phyloP scores from a whole-genome alignment of 179 eudicot species.

The Beta lomatogona region DNA sequence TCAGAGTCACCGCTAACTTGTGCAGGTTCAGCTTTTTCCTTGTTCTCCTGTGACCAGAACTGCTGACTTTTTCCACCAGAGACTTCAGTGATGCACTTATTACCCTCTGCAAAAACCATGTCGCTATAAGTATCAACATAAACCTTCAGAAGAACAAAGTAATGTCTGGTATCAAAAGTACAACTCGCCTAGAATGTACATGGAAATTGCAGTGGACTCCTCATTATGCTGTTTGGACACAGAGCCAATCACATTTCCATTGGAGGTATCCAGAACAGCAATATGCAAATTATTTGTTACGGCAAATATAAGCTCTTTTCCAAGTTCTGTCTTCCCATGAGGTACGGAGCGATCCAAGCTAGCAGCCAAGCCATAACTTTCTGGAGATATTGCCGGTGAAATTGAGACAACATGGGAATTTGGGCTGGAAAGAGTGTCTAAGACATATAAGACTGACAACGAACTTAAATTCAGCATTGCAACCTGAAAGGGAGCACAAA shows the following conservation, averaged over 20 bases:
- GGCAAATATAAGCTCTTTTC: slow-evolving; percentile 50
- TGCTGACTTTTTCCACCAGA: slow-evolving; percentile 37
- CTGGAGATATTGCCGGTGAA: slow-evolving; percentile 35
- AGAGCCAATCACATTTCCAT: slow-evolving; percentile 55
- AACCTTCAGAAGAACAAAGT: slow-evolving; percentile 12
- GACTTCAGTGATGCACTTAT: slow-evolving; percentile 43
- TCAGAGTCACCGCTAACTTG: slow-evolving; percentile 32
- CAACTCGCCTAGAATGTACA: slow-evolving; percentile 73
- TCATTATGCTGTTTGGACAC: slow-evolving; percentile 34
- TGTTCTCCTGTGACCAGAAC: slow-evolving; percentile 41
- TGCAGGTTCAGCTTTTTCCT: slow-evolving; percentile 39
- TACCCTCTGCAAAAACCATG: slow-evolving; percentile 37
- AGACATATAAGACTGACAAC: slow-evolving; percentile 53
- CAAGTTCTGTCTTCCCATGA: slow-evolving; percentile 36
- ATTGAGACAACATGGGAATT: slow-evolving; percentile 56
- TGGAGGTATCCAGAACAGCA: slow-evolving; percentile 47
- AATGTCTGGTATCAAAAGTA: slow-evolving; percentile 5
- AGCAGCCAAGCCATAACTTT: slow-evolving; percentile 28
- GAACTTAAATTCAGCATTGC: slow-evolving; percentile 64
- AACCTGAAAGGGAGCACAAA: slow-evolving; percentile 53
- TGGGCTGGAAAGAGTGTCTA: slow-evolving; percentile 44
- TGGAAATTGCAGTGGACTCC: slow-evolving; percentile 61
- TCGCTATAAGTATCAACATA: slow-evolving; percentile 1
- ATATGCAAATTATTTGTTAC: slow-evolving; percentile 57
- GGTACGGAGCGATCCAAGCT: slow-evolving; percentile 43